Percentiles rank a stretch among this genome's conserved stretches.
Evolutionary conservation across 371 early-diverging fungal species (phyloP).

Genomic region (Mucor irregularis): DNA sequence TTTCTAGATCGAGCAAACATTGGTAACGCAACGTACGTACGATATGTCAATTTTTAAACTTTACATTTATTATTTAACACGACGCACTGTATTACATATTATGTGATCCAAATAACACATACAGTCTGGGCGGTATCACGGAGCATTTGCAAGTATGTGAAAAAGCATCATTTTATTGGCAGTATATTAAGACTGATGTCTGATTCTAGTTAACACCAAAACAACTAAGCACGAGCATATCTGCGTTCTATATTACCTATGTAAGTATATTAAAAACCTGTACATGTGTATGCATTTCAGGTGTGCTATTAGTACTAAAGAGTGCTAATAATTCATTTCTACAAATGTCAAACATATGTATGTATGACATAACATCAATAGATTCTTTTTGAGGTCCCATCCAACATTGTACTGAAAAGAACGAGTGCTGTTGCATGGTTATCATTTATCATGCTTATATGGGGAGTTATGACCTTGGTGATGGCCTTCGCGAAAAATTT

Average conservation of each 20-base stretch:
- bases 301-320: too few relatives aligned
- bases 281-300: too few relatives aligned
- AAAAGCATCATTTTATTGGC: neutral
- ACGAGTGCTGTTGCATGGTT: conserved; percentile 46
- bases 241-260: conserved; percentile 46
- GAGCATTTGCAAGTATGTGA: conserved; percentile 22
- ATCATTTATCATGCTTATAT: conserved; percentile 48
- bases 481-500: conserved; percentile 43
- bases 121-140: conserved; percentile 26
- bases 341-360: conserved; percentile 13
- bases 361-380: neutral
- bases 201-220: conserved; percentile 22
- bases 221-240: conserved; percentile 29
- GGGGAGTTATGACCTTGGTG: conserved; percentile 43
- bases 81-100: neutral
- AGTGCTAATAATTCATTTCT: too few relatives aligned
- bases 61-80: conserved; percentile 11
- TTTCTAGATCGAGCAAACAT: conserved; percentile 52
- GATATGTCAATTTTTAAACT: conserved; percentile 7
- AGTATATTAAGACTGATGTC: neutral
- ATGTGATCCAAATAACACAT: neutral
- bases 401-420: conserved; percentile 44
- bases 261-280: conserved; percentile 14
- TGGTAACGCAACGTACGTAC: conserved; percentile 43
- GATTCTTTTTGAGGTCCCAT: conserved; percentile 48